Base-by-base conservation (phyloP, 2,329 filamentous ascomycete genomes). In the Hymenoscyphus infarciens region DNA sequence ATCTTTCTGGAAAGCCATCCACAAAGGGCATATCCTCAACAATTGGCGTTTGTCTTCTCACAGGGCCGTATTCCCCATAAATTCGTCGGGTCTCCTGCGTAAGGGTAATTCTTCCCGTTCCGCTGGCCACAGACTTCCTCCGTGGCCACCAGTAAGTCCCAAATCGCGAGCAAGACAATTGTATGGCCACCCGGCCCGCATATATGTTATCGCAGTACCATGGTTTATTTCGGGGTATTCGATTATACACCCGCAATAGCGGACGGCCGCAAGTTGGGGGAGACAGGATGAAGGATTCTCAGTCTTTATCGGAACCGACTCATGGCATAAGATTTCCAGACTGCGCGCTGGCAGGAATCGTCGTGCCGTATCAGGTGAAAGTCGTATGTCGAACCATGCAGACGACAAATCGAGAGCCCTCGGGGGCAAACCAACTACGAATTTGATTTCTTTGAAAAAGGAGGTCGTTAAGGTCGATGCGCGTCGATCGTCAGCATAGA, bases 271-370 rank as follows among this genome's bases (percentile, higher is more conserved):
- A 71, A 66, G 65, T 69, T 73, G 73, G 68, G 72, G 75, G 72
- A 79, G 76, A 79, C 77, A 79, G 77, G 73, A 75, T 79, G 77
- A 73, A 74, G 66, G 72, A 68, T 73, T 75, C 74, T 71, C 63
- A 63, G 61, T 59, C 63, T 61, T 68, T 69, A 70, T 67, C 61
- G 65, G 63, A 66, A 54, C 65, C 63, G 66, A 68, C 63, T 74
- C 72, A 74, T 74, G 69, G 67, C 68, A 74, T 59, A 69, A 73
- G 16, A 73, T 71, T 69, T 70, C 71, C 63, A 67, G 63, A 60
- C 66, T 45, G 38, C 52, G 53, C 25, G 61, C 60, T 64, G 31
- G 22, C 31, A 39, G 22, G n/a, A n/a, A 22, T 42, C 38, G 22
- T 57, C 19, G 31, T 15, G 15, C 22, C 22, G 19, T 35, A 42